Conservation (phyloP, 371 early-diverging fungal genomes). For the Mucor plumbeus region DNA sequence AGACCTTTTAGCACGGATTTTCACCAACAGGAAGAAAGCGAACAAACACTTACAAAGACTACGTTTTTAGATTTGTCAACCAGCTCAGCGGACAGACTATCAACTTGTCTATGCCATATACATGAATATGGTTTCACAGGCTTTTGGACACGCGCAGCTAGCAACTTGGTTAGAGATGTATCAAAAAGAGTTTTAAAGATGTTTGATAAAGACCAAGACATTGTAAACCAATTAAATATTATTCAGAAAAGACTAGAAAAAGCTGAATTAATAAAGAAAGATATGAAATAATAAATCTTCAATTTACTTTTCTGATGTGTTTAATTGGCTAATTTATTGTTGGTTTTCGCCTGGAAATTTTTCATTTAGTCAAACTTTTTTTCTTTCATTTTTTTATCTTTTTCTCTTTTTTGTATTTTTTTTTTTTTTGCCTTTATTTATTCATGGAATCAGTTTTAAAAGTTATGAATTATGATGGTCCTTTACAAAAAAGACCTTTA, state of each 20-base stretch:
- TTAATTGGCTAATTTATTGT: background rate
- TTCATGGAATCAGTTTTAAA: background rate
- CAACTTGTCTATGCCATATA: slow-evolving; percentile 23
- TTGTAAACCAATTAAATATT: slow-evolving; percentile 19
- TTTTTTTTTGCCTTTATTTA: background rate
- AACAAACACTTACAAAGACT: slow-evolving; percentile 49
- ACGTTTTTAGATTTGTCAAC: slow-evolving; percentile 52
- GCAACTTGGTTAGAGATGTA: slow-evolving; percentile 35
- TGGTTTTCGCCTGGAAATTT: background rate
- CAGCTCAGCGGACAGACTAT: slow-evolving; percentile 33
- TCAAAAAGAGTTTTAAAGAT: slow-evolving; percentile 26
- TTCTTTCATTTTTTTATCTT: background rate
- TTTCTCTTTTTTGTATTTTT: background rate
- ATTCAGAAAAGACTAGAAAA: slow-evolving; percentile 16
- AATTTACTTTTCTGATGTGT: background rate
- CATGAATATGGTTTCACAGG: background rate
- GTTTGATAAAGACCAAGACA: slow-evolving; percentile 48
- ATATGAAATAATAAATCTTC: background rate
- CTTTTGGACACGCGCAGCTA: slow-evolving; percentile 29
- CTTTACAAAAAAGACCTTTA: slow-evolving; percentile 12
- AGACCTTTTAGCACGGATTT: slow-evolving; percentile 42
- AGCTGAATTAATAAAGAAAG: slow-evolving; percentile 7
- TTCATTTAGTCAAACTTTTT: background rate
- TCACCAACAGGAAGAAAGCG: slow-evolving; percentile 6
- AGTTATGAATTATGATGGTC: background rate